Evolutionary conservation across 2,329 filamentous ascomycete species (phyloP).

Genomic region (Cladophialophora psammophila): DNA sequence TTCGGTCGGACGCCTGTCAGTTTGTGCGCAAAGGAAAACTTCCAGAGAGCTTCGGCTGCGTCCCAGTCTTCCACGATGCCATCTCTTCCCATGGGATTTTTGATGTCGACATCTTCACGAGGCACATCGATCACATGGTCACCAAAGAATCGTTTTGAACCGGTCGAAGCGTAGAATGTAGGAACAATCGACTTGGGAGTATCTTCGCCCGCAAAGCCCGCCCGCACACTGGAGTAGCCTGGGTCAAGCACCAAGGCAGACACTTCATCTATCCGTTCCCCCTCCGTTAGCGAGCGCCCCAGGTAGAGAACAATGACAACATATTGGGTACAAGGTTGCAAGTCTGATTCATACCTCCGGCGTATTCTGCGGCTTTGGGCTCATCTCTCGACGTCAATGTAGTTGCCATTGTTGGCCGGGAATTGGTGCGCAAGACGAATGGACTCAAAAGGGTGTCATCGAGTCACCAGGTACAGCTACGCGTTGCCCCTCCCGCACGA

Average conservation of each 20-base stretch:
- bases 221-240: slow-evolving; percentile 88
- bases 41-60: slow-evolving; percentile 85
- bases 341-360: slow-evolving; percentile 51
- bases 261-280: slow-evolving; percentile 77
- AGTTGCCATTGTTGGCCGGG: slow-evolving; percentile 27
- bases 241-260: slow-evolving; percentile 96
- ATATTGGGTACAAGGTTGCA: slow-evolving; percentile 24
- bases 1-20: slow-evolving; percentile 78
- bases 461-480: background rate
- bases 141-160: slow-evolving; percentile 74
- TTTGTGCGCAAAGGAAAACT: slow-evolving; percentile 87
- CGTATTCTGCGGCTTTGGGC: slow-evolving; percentile 57
- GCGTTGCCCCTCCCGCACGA: background rate
- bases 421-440: background rate
- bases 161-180: slow-evolving; percentile 78
- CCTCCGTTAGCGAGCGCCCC: slow-evolving; percentile 8
- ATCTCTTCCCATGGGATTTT: slow-evolving; percentile 89
- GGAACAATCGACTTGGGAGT: slow-evolving; percentile 92
- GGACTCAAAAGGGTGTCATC: background rate
- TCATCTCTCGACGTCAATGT: slow-evolving; percentile 39
- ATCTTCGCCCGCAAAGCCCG: slow-evolving; percentile 97
- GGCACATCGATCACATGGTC: slow-evolving; percentile 88
- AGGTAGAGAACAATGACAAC: background rate
- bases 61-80: slow-evolving; percentile 98
- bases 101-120: slow-evolving; percentile 77